phyloP scores from a whole-genome alignment of 768 basidiomycete genomes.

The Gymnopilus dilepis region DNA sequence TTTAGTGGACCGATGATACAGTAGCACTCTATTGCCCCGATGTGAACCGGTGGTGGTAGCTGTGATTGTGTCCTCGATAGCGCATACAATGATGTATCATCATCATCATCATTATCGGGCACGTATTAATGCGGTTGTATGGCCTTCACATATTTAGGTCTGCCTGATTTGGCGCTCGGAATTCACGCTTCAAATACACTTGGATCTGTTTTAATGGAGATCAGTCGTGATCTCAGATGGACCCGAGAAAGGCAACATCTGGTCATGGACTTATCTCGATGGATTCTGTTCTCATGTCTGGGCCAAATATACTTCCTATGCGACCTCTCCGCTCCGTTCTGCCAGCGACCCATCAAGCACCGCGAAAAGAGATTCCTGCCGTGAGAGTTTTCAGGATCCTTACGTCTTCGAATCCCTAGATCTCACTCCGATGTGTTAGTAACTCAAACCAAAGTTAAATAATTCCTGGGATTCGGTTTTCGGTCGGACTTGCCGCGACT shows the following conservation, averaged over 20 bases:
- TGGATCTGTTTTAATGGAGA: constrained; percentile 36
- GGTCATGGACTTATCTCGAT: constrained; percentile 44
- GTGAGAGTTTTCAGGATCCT: constrained; percentile 42
- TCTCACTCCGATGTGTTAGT: constrained; percentile 47
- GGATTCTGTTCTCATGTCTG: constrained; percentile 39
- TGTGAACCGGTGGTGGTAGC: constrained; percentile 5
- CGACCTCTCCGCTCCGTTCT: constrained; percentile 46
- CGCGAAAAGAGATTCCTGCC: constrained; percentile 37
- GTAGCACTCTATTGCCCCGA: constrained; percentile 12
- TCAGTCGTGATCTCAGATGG: constrained; percentile 44
- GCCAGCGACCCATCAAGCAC: constrained; percentile 42
- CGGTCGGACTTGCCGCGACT: constrained; percentile 39
- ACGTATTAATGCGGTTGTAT: constrained; percentile 4
- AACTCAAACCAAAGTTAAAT: constrained; percentile 68
- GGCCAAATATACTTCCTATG: constrained; percentile 37
- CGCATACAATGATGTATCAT: too few species aligned
- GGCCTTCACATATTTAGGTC: constrained; percentile 11
- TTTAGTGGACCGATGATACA: constrained; percentile 26
- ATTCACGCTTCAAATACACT: constrained; percentile 41
- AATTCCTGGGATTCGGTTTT: constrained; percentile 47
- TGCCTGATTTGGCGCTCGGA: constrained; percentile 32
- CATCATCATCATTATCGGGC: constrained; percentile 16
- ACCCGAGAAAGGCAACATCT: constrained; percentile 40
- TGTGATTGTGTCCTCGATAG: constrained; percentile 15
- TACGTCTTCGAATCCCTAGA: constrained; percentile 48